phyloP scores from a whole-genome alignment of 2,329 filamentous ascomycete genomes.

The Colletotrichum echinochloae region DNA sequence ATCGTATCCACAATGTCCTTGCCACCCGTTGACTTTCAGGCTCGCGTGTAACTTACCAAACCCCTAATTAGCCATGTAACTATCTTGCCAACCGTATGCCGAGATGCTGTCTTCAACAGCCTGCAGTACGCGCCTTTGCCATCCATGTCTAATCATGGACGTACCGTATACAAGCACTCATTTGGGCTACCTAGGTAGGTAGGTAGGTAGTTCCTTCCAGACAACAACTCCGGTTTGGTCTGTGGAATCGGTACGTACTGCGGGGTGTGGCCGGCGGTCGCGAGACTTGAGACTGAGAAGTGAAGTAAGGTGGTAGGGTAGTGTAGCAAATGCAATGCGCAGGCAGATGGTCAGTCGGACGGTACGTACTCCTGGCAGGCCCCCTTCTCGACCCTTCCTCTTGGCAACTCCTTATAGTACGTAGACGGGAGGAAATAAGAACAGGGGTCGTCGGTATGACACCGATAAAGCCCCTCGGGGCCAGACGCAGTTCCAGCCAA shows the following conservation, averaged over 20 bases:
- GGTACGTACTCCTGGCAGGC: conserved; percentile 4
- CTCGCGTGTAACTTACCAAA: neutral
- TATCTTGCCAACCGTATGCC: neutral
- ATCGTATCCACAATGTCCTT: neutral
- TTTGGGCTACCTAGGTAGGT: neutral
- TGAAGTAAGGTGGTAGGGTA: neutral
- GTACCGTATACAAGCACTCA: neutral
- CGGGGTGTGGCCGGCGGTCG: neutral
- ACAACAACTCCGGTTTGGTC: neutral
- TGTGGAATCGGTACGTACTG: neutral
- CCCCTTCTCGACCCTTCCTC: conserved; percentile 10
- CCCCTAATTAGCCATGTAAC: neutral
- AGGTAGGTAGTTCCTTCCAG: neutral
- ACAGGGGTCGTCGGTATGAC: conserved; percentile 21
- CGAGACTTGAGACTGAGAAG: neutral
- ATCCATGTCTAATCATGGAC: neutral
- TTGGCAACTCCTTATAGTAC: neutral
- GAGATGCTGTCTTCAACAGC: neutral
- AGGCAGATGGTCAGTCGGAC: conserved; percentile 16
- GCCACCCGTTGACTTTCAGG: neutral
- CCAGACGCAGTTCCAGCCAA: neutral
- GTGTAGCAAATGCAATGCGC: conserved; percentile 2
- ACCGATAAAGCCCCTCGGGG: conserved; percentile 5
- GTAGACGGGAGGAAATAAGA: neutral
- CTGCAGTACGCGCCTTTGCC: conserved; percentile 15